These are phyloP conservation scores for Candida dajiaensis DNA, from an alignment of 805 yeast genomes.

Conservation along the genomic window DNA sequence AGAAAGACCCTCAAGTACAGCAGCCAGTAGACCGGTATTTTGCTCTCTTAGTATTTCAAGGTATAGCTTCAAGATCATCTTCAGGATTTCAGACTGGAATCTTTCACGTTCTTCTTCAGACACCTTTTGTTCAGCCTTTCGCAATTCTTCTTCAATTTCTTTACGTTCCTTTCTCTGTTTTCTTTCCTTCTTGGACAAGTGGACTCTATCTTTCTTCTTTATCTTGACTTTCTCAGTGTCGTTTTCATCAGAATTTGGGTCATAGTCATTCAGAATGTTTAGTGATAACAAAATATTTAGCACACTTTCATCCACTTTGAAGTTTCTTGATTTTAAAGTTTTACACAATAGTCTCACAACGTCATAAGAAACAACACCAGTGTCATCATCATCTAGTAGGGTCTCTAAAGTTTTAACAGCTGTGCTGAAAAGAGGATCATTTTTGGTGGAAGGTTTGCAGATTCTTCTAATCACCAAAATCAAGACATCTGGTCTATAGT, in stretches of 20 bases:
- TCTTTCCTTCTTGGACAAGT: conserved; percentile 83
- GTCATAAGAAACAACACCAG: conserved; percentile 77
- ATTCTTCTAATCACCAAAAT: conserved; percentile 62
- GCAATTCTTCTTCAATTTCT: conserved; percentile 83
- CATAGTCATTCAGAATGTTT: conserved; percentile 61
- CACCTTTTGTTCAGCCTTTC: conserved; percentile 79
- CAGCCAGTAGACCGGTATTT: conserved; percentile 65
- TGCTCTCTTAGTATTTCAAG: conserved; percentile 66
- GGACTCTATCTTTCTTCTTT: conserved; percentile 84
- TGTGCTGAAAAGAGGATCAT: conserved; percentile 43
- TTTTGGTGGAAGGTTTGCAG: conserved; percentile 46
- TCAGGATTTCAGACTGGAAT: conserved; percentile 78
- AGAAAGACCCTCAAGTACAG: conserved; percentile 88
- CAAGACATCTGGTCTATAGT: conserved; percentile 71
- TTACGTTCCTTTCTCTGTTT: conserved; percentile 84
- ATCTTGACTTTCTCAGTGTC: conserved; percentile 44
- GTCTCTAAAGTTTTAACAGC: conserved; percentile 63
- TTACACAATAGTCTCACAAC: conserved; percentile 62
- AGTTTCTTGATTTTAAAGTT: conserved; percentile 67
- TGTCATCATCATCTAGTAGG: conserved; percentile 73
- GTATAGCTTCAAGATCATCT: conserved; percentile 65
- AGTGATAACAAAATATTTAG: conserved; percentile 67
- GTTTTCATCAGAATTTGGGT: conserved; percentile 52
- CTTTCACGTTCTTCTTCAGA: conserved; percentile 83
- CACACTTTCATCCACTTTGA: conserved; percentile 78